Percentiles rank a stretch among this genome's conserved stretches.
Evolutionary conservation across 148 eudicot species (phyloP).

Genomic region (Camellia sinensis): DNA sequence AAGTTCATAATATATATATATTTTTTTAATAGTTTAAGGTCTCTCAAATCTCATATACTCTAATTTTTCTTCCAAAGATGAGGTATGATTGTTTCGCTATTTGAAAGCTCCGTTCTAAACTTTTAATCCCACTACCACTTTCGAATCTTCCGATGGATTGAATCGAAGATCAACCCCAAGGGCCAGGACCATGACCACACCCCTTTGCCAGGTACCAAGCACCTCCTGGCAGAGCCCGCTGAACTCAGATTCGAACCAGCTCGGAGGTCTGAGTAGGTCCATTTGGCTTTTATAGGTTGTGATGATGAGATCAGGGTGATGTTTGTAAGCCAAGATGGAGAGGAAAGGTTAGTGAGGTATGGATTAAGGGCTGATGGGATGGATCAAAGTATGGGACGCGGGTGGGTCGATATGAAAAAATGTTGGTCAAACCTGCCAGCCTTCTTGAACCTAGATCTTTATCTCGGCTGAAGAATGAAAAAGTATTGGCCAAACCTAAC

Average conservation of each 20-base stretch:
- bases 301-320: constrained; percentile 78
- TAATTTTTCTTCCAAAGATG: no score
- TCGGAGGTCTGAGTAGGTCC: constrained; percentile 84
- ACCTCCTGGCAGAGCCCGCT: constrained; percentile 45
- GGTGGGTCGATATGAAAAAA: constrained; percentile 64
- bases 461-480: no score
- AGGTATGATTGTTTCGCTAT: no score
- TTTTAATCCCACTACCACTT: constrained; percentile 72
- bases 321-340: constrained; percentile 70
- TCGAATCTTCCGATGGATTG: constrained; percentile 73
- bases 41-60: no score
- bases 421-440: no score
- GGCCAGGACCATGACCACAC: constrained; percentile 69
- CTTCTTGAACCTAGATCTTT: no score
- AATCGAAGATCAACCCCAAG: constrained; percentile 50
- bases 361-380: constrained; percentile 39
- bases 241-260: constrained; percentile 46
- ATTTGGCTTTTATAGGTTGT: constrained; percentile 56
- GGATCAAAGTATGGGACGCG: constrained; percentile 36
- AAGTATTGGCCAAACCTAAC: no score
- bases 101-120: constrained; percentile 12
- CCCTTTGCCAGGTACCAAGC: constrained; percentile 73
- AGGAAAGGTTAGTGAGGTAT: constrained; percentile 58
- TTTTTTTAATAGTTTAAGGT: no score
- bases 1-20: no score